phyloP scores from a whole-genome alignment of 169 alveolate genomes.

The Theileria orientalis region DNA sequence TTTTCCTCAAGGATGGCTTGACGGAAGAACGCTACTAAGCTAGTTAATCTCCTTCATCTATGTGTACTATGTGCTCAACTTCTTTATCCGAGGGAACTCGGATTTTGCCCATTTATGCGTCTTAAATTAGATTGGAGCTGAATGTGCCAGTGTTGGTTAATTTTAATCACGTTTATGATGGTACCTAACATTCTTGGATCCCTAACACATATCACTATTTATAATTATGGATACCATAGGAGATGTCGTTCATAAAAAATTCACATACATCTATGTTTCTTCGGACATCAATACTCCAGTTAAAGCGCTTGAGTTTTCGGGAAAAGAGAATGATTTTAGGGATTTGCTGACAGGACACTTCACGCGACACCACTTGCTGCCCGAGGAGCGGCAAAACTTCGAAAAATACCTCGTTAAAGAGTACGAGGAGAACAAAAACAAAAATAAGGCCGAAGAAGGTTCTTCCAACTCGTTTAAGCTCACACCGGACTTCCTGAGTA shows the following conservation, averaged over 20 bases:
- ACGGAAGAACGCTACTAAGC: constrained; percentile 85
- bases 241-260: constrained; percentile 43
- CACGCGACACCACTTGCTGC: constrained; percentile 36
- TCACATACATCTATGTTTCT: constrained; percentile 53
- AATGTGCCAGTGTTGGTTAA: too few relatives aligned
- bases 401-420: constrained; percentile 44
- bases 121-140: too few relatives aligned
- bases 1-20: constrained; percentile 88
- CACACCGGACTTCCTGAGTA: constrained; percentile 42
- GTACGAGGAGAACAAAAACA: constrained; percentile 29
- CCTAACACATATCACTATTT: neutral
- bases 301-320: constrained; percentile 44
- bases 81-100: too few relatives aligned
- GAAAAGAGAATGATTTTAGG: constrained; percentile 54
- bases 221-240: constrained; percentile 49
- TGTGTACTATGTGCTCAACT: too few relatives aligned
- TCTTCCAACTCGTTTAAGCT: constrained; percentile 10
- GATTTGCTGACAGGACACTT: constrained; percentile 37
- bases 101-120: too few relatives aligned
- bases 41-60: neutral
- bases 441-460: constrained; percentile 15
- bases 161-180: too few relatives aligned
- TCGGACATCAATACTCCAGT: constrained; percentile 62
- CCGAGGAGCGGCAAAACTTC: constrained; percentile 55
- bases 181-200: too few relatives aligned